Base-by-base conservation (phyloP, 768 basidiomycete genomes). In the Collybia nuda region DNA sequence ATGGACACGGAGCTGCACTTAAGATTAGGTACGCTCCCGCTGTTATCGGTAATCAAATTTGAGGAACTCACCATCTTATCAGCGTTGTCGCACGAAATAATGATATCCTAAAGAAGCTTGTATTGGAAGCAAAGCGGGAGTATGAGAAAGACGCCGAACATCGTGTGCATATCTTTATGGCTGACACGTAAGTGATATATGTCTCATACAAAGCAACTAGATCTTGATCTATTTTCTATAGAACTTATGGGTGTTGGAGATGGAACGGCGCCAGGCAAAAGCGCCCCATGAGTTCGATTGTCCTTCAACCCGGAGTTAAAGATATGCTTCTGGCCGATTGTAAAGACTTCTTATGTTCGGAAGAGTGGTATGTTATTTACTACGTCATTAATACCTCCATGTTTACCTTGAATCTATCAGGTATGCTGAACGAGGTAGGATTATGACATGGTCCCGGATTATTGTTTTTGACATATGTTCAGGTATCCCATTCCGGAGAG, bases 131-230 rank as follows among this genome's bases (percentile, higher is more conserved):
- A 22, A 93, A 92, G 72, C 82, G 83, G 45, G 88, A 90, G 54
- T 93, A 93, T 59, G 90, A 93, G 69, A 92, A 91, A 69, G 92
- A 94, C 66, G 89, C 90, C 51, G 88, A 90, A 57, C 90, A 93
- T 62, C 86, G 90, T 51, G 90, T 94, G 44, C 89, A 93, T 58
- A 92, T 93, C 52, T 93, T 86, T 68, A 76, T 93, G 71, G 90
- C 88, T 28, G 92, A 93, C 72, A 86, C 86, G 88, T 91, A 79
- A 79, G 86, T 71, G 32, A 19, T 39, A 38, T 2, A 19, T 18
- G 6, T 11, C 15, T 36, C 23, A 15, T 52, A 43, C 44, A n/a
- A 29, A 36, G 7, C 7, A 17, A 23, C 29, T 50, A 8, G 36
- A 36, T 17, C 11, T 15, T 44, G 17, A 28, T 32, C 26, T 26